Percentiles rank a stretch among this genome's conserved stretches.
phyloP scores from a whole-genome alignment of 176 grass and related monocot species.

The Aegilops umbellulata region DNA sequence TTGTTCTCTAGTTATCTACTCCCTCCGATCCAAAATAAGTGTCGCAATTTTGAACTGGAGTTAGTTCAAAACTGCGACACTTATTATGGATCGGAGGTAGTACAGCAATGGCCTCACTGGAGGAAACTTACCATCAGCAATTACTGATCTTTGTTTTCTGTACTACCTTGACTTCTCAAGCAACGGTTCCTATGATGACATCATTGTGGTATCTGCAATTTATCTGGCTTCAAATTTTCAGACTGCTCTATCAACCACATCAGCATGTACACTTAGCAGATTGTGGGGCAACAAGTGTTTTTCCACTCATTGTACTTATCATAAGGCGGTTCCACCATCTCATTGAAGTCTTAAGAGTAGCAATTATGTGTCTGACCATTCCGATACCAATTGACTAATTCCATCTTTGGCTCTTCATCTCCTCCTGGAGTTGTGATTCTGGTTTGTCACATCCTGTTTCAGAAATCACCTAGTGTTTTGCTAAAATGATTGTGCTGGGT shows the following conservation, averaged over 20 bases:
- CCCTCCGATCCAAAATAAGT: too few species aligned
- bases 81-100: too few species aligned
- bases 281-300: conserved; percentile 44
- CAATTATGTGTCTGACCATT: neutral
- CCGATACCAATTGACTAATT: neutral
- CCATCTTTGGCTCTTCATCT: neutral
- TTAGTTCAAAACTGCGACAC: too few species aligned
- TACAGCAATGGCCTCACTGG: conserved; percentile 60
- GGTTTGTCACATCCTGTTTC: neutral
- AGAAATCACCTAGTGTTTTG: neutral
- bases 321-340: conserved; percentile 29
- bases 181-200: conserved; percentile 49
- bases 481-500: neutral
- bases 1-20: conserved; percentile 52
- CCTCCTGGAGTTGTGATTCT: neutral
- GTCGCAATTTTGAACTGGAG: too few species aligned
- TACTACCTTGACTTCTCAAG: conserved; percentile 77
- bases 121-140: conserved; percentile 56
- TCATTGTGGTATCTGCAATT: conserved; percentile 59
- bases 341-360: conserved; percentile 21
- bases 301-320: conserved; percentile 26
- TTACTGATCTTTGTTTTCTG: conserved; percentile 60
- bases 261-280: conserved; percentile 40
- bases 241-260: conserved; percentile 68
- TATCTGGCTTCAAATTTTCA: conserved; percentile 55